These are phyloP conservation scores for Bacterosira constricta DNA, from an alignment of 108 stramenopile genomes.

Conservation along the genomic window DNA sequence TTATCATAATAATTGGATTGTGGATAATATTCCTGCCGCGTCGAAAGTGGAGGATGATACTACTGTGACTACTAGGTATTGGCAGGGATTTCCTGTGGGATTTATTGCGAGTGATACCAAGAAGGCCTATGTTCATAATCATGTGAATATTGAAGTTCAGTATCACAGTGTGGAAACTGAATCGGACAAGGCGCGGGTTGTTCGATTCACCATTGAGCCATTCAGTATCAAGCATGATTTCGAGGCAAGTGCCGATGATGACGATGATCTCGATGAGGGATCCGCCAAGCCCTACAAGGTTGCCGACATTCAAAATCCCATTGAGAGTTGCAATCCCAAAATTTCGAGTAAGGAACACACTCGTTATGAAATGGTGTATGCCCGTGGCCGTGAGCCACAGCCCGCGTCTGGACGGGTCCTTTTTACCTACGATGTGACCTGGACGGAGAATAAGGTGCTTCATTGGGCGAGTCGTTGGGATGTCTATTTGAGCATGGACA, in stretches of 20 bases:
- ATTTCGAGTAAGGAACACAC: slow-evolving; percentile 56
- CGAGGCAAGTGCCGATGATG: slow-evolving; percentile 47
- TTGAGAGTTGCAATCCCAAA: slow-evolving; percentile 63
- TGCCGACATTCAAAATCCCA: slow-evolving; percentile 77
- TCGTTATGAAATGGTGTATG: slow-evolving; percentile 82
- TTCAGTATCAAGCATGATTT: slow-evolving; percentile 95
- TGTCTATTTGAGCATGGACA: slow-evolving; percentile 95
- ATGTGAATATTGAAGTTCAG: slow-evolving; percentile 93
- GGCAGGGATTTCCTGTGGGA: slow-evolving; percentile 97
- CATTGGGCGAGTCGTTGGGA: slow-evolving; percentile 98
- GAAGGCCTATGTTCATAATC: slow-evolving; percentile 92
- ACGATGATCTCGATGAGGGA: slow-evolving; percentile 51
- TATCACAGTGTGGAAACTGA: slow-evolving; percentile 91
- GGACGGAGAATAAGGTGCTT: slow-evolving; percentile 78
- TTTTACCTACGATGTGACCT: slow-evolving; percentile 96
- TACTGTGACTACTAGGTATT: slow-evolving; percentile 77
- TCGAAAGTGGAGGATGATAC: slow-evolving; percentile 74
- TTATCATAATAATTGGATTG: slow-evolving; percentile 98
- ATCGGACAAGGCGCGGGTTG: slow-evolving; percentile 80
- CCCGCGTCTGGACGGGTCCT: slow-evolving; percentile 80
- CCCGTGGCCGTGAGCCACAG: slow-evolving; percentile 61
- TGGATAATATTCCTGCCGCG: slow-evolving; percentile 96
- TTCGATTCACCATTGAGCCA: slow-evolving; percentile 95
- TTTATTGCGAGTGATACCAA: slow-evolving; percentile 66
- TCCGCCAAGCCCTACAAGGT: slow-evolving; percentile 43